phyloP scores from a whole-genome alignment of 179 eudicot species.

The Pouteria campechiana region DNA sequence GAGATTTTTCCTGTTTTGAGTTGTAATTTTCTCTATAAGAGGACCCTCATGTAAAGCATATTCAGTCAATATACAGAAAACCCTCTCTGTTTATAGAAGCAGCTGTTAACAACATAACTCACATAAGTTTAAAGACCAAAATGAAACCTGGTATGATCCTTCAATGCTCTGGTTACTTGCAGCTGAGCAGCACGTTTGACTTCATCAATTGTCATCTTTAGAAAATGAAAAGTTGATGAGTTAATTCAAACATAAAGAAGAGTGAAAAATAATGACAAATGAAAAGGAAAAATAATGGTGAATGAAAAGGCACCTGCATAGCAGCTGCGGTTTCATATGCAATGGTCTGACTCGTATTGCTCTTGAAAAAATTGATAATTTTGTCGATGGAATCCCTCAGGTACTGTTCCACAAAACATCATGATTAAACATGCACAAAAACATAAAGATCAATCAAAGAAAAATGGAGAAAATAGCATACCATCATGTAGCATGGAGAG shows the following conservation, averaged over 20 bases:
- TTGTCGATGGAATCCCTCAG: constrained; percentile 80
- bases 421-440: constrained; percentile 7
- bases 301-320: constrained; percentile 55
- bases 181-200: constrained; percentile 85
- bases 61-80: too few species aligned
- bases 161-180: constrained; percentile 79
- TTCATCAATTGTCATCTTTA: constrained; percentile 85
- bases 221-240: constrained; percentile 5
- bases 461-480: constrained; percentile 9
- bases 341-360: constrained; percentile 69
- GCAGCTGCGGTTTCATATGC: constrained; percentile 98
- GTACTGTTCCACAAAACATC: constrained; percentile 45
- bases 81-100: too few species aligned
- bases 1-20: too few species aligned
- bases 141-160: constrained; percentile 61
- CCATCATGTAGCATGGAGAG: constrained; percentile 94
- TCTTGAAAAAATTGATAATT: constrained; percentile 73
- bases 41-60: too few species aligned
- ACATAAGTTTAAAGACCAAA: too few species aligned
- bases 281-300: background rate
- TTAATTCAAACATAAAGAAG: background rate
- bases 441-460: background rate
- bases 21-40: too few species aligned
- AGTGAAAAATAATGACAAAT: background rate
- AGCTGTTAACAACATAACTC: too few species aligned